Evolutionary conservation across 208 protist species (phyloP).

Genomic region (Trypanosoma caninum): DNA sequence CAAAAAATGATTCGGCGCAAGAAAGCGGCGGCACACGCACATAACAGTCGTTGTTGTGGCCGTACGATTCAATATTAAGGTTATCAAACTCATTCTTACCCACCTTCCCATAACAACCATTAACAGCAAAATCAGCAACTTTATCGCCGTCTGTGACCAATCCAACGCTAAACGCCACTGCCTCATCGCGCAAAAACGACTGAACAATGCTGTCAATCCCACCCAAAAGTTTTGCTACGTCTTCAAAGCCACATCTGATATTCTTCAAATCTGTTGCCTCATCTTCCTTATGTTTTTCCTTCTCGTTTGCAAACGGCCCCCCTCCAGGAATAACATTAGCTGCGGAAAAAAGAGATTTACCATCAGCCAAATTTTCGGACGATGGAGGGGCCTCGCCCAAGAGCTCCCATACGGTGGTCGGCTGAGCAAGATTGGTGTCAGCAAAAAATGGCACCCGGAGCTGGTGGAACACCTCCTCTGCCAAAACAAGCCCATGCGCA

Average conservation of each 20-base stretch:
- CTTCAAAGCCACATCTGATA: slow-evolving; percentile 16
- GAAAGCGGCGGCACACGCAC: background rate
- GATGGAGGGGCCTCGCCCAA: slow-evolving; percentile 18
- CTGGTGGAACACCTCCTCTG: slow-evolving; percentile 47
- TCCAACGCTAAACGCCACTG: slow-evolving; percentile 11
- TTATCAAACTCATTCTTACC: slow-evolving; percentile 10
- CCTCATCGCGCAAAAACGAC: background rate
- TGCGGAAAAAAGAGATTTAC: too few relatives aligned
- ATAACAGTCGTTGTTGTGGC: background rate
- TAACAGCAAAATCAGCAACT: too few relatives aligned
- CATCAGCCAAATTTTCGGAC: too few relatives aligned
- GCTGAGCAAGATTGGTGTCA: slow-evolving; percentile 36
- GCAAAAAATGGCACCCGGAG: slow-evolving; percentile 57
- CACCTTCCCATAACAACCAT: too few relatives aligned
- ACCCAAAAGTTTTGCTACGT: background rate
- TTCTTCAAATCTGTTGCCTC: background rate
- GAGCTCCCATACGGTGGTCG: slow-evolving; percentile 45
- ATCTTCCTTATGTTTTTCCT: slow-evolving; percentile 8
- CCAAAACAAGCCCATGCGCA: slow-evolving; percentile 29
- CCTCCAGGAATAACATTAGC: too few relatives aligned
- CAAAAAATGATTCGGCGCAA: background rate
- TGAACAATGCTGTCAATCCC: slow-evolving; percentile 3
- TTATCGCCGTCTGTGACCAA: too few relatives aligned
- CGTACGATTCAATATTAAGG: background rate
- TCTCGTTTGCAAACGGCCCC: too few relatives aligned